Base-by-base conservation (phyloP, 148 eudicot species). In the Diospyros kaki region DNA sequence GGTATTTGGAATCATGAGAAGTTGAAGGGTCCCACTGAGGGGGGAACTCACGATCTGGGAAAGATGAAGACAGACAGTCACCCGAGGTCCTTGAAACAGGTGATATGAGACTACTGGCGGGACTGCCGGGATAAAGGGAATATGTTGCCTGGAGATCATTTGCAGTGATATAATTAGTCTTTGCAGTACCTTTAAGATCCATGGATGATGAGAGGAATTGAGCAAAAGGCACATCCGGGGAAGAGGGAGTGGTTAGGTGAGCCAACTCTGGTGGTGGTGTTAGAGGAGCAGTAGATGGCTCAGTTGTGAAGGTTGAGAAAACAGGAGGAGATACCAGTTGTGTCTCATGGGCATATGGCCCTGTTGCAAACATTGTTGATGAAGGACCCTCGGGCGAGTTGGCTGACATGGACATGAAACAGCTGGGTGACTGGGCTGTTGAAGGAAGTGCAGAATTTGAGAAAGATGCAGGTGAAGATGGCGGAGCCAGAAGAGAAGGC, bases 181-280 rank as follows among this genome's bases (percentile, higher is more conserved):
- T 94, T 18, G 83, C 85, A 63, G 82, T 69, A 61, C 81, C 80
- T 82, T 83, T 93, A 54, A 85, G 75, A 67, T 87, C 86, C 53
- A 75, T 74, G 64, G 94, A 69, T 42, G 96, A 90, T 42, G 99
- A 89, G 50, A 95, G 93, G 76, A 92, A 90, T 73, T 85, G 96
- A 12, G 99, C 99, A 79, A 69, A 95, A 72, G 99, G 99, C 15
- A 95, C 99, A 80, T 95, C 99, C 1, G 99, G 99, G 58, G 99
- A 95, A 73, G 99, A 95, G 40, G 99, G 99, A 41, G 97, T 95
- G n/a, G 99, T 95, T 58, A 92, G 66, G 82, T 92, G 97, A 54
- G 97, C 94, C 81, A 92, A 68, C 79, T 95, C 99, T 0, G 97
- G 97, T 13, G 99, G 99, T 56, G 99, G 99, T 9, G 99, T 95